A percentile compares a stretch with the other conserved stretches of the same genome.
These are phyloP conservation scores for Phytophthora fragariaefolia DNA, from an alignment of 352 stramenopile species.

Conservation along the genomic window DNA sequence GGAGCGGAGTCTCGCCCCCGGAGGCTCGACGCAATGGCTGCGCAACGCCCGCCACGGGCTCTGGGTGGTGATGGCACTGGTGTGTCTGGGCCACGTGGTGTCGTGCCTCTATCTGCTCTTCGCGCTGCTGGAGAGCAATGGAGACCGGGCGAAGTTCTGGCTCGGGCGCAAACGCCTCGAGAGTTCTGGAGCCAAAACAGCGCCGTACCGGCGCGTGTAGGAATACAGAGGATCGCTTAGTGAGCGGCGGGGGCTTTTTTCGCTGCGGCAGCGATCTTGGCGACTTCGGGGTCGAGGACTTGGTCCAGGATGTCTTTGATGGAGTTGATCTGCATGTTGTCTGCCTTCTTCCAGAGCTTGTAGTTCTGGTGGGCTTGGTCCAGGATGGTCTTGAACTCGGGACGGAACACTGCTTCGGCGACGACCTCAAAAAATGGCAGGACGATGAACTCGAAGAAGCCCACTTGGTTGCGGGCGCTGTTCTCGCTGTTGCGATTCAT, in stretches of 20 bases:
- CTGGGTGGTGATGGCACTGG: conserved; percentile 32
- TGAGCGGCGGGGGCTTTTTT: conserved; percentile 9
- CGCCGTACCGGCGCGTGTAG: conserved; percentile 32
- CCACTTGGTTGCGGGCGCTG: conserved; percentile 84
- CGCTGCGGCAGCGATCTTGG: conserved; percentile 19
- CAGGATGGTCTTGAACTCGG: conserved; percentile 82
- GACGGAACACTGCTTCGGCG: conserved; percentile 73
- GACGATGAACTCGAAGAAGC: conserved; percentile 90
- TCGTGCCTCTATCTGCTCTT: conserved; percentile 73
- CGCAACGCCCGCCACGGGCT: conserved; percentile 28
- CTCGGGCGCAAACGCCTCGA: conserved; percentile 54
- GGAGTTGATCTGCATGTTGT: conserved; percentile 83
- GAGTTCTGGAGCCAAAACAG: conserved; percentile 7
- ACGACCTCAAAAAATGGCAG: conserved; percentile 85
- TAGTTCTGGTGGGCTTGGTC: conserved; percentile 86
- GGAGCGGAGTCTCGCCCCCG: conserved; percentile 40
- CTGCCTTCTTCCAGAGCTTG: conserved; percentile 83
- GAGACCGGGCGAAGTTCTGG: conserved; percentile 72
- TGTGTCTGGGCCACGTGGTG: conserved; percentile 64
- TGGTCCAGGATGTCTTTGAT: conserved; percentile 87
- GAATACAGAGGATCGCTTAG: conserved; percentile 4
- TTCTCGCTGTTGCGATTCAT: conserved; percentile 93
- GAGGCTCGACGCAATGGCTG: conserved; percentile 17
- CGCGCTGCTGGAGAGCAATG: conserved; percentile 77
- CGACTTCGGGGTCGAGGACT: conserved; percentile 61